Evolutionary conservation across 1,139 yeast species (phyloP).

Genomic region (Saccharomyces hybrid): DNA sequence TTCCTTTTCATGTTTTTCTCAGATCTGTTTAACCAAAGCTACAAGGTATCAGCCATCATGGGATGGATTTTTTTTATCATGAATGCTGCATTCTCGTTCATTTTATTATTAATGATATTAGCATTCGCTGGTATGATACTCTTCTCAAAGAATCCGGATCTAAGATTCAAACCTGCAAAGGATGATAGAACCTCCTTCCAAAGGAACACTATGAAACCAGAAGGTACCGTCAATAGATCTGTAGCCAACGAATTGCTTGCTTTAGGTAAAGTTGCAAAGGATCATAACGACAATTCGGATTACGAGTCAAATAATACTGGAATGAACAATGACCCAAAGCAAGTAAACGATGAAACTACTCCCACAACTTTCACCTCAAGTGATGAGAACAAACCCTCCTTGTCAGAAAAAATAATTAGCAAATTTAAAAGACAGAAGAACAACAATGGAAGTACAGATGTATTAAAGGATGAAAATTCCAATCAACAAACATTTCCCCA

Average conservation of each 20-base stretch:
- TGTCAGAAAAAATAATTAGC: conserved; percentile 15
- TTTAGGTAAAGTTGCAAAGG: conserved; percentile 52
- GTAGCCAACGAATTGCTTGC: conserved; percentile 41
- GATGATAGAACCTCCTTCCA: conserved; percentile 80
- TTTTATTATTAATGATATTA: conserved; percentile 52
- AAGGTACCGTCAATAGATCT: conserved; percentile 4
- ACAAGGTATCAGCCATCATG: conserved; percentile 63
- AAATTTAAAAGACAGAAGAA: conserved; percentile 16
- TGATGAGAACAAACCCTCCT: conserved; percentile 7
- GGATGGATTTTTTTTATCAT: conserved; percentile 70
- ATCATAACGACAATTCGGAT: conserved; percentile 47
- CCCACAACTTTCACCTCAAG: neutral
- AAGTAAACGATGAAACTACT: neutral
- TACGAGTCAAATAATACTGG: conserved; percentile 9
- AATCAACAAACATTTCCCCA: neutral
- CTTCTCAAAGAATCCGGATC: conserved; percentile 67
- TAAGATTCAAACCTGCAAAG: conserved; percentile 73
- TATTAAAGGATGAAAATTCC: neutral
- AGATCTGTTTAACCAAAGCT: conserved; percentile 58
- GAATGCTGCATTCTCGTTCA: conserved; percentile 67
- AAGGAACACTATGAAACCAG: conserved; percentile 43
- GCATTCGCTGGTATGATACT: conserved; percentile 48
- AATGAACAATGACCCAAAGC: neutral
- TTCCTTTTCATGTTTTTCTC: conserved; percentile 68
- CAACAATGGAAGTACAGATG: conserved; percentile 5